A percentile compares a stretch with the other conserved stretches of the same genome.
Evolutionary conservation across 2,329 filamentous ascomycete genomes (phyloP).

Genomic region (Fusarium phyllophilum): DNA sequence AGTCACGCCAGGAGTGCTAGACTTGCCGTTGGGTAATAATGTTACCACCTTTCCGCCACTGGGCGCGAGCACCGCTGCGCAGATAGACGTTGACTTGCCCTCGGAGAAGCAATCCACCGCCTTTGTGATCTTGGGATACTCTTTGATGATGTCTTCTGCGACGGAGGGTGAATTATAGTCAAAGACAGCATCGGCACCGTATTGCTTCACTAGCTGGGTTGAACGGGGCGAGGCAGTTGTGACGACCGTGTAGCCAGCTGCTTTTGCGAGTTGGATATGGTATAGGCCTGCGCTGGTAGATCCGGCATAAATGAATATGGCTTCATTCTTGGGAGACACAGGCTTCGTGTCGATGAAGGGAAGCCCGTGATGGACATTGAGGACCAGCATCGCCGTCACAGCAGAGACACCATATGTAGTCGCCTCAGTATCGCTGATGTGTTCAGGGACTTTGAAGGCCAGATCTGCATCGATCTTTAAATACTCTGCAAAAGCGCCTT

Average conservation of each 20-base stretch:
- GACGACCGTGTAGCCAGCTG: not conserved
- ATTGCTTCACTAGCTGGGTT: not conserved
- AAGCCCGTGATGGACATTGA: not conserved
- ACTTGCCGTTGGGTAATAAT: not conserved
- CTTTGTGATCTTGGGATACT: not conserved
- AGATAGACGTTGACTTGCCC: not conserved
- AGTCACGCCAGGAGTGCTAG: not conserved
- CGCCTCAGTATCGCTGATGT: not conserved
- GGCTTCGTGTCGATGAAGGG: not conserved
- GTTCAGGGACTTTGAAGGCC: accelerated
- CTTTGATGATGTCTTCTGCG: not conserved
- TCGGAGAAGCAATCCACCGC: not conserved
- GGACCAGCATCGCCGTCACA: not conserved
- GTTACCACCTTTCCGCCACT: not conserved
- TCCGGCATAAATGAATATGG: not conserved
- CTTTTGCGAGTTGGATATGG: not conserved
- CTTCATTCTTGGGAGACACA: not conserved
- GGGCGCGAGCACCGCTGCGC: not conserved
- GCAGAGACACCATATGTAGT: not conserved
- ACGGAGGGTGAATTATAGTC: not conserved
- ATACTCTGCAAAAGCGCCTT: not conserved
- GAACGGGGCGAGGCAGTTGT: accelerated
- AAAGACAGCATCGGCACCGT: not conserved
- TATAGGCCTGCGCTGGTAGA: not conserved
- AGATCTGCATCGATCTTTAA: not conserved